phyloP scores from a whole-genome alignment of 1,139 yeast genomes.

The Geotrichum cucujoidarum region DNA sequence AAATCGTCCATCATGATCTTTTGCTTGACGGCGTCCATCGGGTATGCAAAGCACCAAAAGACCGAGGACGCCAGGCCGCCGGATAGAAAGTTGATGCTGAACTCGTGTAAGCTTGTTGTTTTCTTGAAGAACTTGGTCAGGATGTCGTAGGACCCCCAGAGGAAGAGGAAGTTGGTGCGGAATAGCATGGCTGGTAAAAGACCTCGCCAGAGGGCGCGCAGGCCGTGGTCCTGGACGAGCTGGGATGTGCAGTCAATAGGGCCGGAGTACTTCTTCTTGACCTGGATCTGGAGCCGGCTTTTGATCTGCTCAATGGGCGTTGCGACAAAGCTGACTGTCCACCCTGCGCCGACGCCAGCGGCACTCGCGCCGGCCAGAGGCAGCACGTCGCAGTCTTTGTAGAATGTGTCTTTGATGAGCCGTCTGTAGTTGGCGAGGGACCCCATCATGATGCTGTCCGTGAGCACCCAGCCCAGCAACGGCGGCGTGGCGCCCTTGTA shows the following conservation, averaged over 20 bases:
- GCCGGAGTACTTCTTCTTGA: conserved; percentile 62
- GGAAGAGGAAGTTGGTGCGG: conserved; percentile 77
- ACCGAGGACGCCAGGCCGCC: conserved; percentile 81
- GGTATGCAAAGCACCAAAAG: conserved; percentile 88
- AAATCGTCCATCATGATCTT: conserved; percentile 79
- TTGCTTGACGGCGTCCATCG: conserved; percentile 85
- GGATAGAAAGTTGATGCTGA: conserved; percentile 80
- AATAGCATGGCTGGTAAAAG: conserved; percentile 77
- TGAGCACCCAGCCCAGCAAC: conserved; percentile 83
- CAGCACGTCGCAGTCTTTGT: conserved; percentile 50
- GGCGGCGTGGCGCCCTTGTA: conserved; percentile 93
- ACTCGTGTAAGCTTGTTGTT: conserved; percentile 57
- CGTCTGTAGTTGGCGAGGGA: conserved; percentile 73
- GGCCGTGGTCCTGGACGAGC: conserved; percentile 54
- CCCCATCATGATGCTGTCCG: conserved; percentile 84
- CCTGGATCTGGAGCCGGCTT: conserved; percentile 83
- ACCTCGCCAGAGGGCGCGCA: conserved; percentile 73
- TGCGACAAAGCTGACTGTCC: conserved; percentile 89
- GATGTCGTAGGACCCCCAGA: conserved; percentile 93
- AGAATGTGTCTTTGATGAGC: conserved; percentile 58
- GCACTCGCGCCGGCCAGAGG: conserved; percentile 73
- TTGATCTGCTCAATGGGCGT: conserved; percentile 90
- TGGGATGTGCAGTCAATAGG: conserved; percentile 62
- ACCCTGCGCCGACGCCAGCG: conserved; percentile 78
- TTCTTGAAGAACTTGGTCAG: conserved; percentile 64